Evolutionary conservation across 2,329 filamentous ascomycete genomes (phyloP), one percentile per base, ranked within the genome.

Genomic region (Alternaria atra): DNA sequence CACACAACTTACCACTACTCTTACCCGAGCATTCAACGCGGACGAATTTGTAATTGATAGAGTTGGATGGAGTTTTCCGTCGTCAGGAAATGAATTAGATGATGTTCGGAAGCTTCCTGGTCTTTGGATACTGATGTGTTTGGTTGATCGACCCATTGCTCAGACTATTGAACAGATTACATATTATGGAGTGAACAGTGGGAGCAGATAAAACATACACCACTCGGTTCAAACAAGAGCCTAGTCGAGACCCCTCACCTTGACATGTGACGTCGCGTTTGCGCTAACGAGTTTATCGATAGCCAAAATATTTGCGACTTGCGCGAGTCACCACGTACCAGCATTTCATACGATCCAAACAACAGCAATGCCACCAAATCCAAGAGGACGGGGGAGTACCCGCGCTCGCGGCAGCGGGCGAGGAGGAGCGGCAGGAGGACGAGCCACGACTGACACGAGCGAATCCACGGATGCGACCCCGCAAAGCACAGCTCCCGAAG

Each of bases 361-460:
- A 44, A 17, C 54, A 62, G 25, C 56, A 65, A 78, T 78, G 76
- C 75, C 74, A 40, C 74, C 75, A 43, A 76, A 74, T 65, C 59
- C 64, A 29, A 68, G 72, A 64, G 72, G 72, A 52, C 58, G 71
- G 56, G 67, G 63, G 12, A 64, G 65, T 32, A 60, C 63, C 43
- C 69, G 69, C 34, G 68, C 71, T 3, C 67, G 72, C 15, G 70
- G 70, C 2, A 63, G 63, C 35, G 60, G 61, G 7, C 62, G 71
- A 53, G 70, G 64, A 57, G 72, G 65, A 13, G 69, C 62, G 30
- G 51, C 63, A 23, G 52, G 62, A 52, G 59, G 58, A 10, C 57
- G 58, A 39, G 52, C 60, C 27, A 57, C 69, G 20, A 60, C 53
- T 32, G 58, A 47, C 35, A 52, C 61, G 29, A 52, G 58, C 17